A percentile compares a stretch with the other conserved stretches of the same genome.
Conservation (phyloP, 495 filamentous ascomycete species). For the Penicillium cinerascens region DNA sequence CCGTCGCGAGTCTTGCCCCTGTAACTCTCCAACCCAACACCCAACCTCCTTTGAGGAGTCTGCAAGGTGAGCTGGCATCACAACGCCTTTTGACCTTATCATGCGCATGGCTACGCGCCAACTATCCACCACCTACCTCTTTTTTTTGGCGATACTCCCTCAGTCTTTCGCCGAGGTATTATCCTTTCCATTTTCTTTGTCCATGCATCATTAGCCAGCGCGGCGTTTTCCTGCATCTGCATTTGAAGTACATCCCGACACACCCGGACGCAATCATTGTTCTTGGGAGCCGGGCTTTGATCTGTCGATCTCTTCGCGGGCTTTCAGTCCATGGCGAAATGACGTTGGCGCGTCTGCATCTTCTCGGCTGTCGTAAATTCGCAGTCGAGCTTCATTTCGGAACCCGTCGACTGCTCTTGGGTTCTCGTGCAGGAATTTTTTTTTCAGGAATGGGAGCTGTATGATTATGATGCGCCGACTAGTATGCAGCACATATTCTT, state of each 20-base stretch:
- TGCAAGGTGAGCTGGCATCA: slow-evolving; percentile 35
- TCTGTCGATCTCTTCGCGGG: slow-evolving; percentile 3
- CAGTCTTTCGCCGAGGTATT: slow-evolving; percentile 5
- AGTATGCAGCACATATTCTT: slow-evolving; percentile 21
- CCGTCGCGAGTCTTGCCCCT: slow-evolving; percentile 45
- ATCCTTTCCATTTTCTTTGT: slow-evolving; percentile 1
- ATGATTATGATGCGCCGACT: slow-evolving; percentile 13
- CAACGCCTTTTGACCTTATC: slow-evolving; percentile 3
- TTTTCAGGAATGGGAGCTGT: slow-evolving; percentile 11
- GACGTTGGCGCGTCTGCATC: slow-evolving; percentile 16
- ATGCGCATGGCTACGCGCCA: slow-evolving; percentile 1
- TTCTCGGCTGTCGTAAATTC: slow-evolving; percentile 18
- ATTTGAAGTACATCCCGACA: slow-evolving; percentile 1
- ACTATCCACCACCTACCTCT: slow-evolving; percentile 6
- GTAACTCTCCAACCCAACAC: slow-evolving; percentile 28
- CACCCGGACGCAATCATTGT: neutral
- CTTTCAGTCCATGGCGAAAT: neutral
- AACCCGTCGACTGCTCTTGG: neutral
- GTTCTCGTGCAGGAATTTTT: neutral
- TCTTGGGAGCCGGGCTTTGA: neutral
- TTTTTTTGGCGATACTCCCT: slow-evolving; percentile 9
- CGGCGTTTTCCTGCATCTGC: slow-evolving; percentile 16
- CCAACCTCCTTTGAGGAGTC: slow-evolving; percentile 1
- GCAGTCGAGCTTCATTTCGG: slow-evolving; percentile 10
- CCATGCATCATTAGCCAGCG: slow-evolving; percentile 19